Evolutionary conservation across 2,329 filamentous ascomycete genomes (phyloP), one percentile per base, ranked within the genome.

Genomic region (Talaromyces sp.): DNA sequence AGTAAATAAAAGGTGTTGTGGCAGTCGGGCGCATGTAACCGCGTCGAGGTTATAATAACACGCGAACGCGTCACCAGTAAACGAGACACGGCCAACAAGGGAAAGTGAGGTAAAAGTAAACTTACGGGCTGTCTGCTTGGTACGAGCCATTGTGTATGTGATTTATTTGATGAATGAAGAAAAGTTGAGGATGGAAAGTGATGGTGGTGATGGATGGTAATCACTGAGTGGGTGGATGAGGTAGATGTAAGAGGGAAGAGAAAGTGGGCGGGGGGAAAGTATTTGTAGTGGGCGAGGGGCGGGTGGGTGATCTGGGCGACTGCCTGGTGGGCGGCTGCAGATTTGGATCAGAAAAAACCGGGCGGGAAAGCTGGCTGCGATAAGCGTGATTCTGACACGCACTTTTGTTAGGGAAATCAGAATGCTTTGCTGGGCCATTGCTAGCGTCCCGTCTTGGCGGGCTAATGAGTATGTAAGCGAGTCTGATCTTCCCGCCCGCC

Each of bases 91-190:
- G 6, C 54, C 31, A 58, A 35, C 43, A 31, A 15, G 31, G 25
- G n/a, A 22, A 47, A 41, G 31, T 27, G 47, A 57, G 59, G 39
- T 35, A 69, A 65, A 67, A 67, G 69, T 61, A 62, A 25, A 82
- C 80, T 80, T 79, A 81, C 81, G 80, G 73, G 81, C 81, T 75
- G 81, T 83, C 76, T 83, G 81, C 80, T 83, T 83, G 67, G 81
- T 83, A 74, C 81, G 77, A 75, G 81, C 81, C 81, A 83, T 83
- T 76, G 70, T 75, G 68, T 62, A 61, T 67, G 68, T 66, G 67
- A 35, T 66, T 72, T 65, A 69, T 67, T 68, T 69, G 70, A 72
- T 71, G 68, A 67, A 66, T 69, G 71, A 68, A 72, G 74, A 73
- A 68, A 70, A 71, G 64, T 74, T 70, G 65, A 70, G 65, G 74